Percentiles rank a stretch among this genome's conserved stretches.
Conservation (phyloP, 2,329 filamentous ascomycete species). For the Tricladium varicosporioides region DNA sequence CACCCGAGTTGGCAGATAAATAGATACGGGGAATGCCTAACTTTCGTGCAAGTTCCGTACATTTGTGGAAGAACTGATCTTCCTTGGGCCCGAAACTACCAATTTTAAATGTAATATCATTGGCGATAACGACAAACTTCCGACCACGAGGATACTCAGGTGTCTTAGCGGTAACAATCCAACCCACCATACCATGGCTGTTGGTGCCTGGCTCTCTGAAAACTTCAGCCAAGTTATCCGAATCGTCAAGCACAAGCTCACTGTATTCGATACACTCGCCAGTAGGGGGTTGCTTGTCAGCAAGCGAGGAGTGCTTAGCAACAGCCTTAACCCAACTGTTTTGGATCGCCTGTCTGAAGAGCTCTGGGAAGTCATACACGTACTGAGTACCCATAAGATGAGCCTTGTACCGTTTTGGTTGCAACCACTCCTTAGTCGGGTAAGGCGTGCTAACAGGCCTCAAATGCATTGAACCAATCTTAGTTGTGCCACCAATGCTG, state of each 20-base stretch:
- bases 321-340: slow-evolving; percentile 84
- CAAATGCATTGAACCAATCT: slow-evolving; percentile 93
- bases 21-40: slow-evolving; percentile 96
- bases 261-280: slow-evolving; percentile 93
- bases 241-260: slow-evolving; percentile 92
- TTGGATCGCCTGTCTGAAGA: slow-evolving; percentile 96
- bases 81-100: slow-evolving; percentile 95
- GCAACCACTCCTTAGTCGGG: slow-evolving; percentile 96
- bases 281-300: slow-evolving; percentile 76
- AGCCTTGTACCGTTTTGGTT: slow-evolving; percentile 99
- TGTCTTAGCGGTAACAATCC: slow-evolving; percentile 91
- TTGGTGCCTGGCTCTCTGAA: slow-evolving; percentile 94
- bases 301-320: slow-evolving; percentile 69
- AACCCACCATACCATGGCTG: slow-evolving; percentile 96
- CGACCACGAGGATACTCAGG: slow-evolving; percentile 92
- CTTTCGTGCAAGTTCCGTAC: slow-evolving; percentile 91
- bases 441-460: slow-evolving; percentile 89
- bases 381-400: slow-evolving; percentile 99
- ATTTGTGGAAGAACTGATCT: slow-evolving; percentile 99
- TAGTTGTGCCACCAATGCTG: slow-evolving; percentile 91
- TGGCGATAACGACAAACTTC: slow-evolving; percentile 94
- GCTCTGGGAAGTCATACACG: slow-evolving; percentile 98
- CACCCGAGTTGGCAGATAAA: slow-evolving; percentile 97
- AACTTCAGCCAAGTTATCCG: slow-evolving; percentile 88
- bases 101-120: slow-evolving; percentile 99